Evolutionary conservation across 768 basidiomycete species (phyloP), one percentile per base, ranked within the genome.

Genomic region (Pulveroboletus ravenelii): DNA sequence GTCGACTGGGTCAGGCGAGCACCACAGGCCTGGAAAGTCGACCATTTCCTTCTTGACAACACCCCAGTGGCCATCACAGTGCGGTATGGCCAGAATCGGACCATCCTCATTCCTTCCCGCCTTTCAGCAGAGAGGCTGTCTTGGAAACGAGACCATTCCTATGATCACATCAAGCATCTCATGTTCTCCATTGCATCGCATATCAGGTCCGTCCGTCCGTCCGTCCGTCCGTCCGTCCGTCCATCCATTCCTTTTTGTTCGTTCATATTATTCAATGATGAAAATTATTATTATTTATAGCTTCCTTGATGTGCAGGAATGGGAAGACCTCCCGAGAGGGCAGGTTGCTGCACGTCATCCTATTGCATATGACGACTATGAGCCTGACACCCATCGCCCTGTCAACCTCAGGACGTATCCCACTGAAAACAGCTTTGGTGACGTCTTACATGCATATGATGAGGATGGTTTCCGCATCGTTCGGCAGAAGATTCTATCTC

Each of bases 121-220:
- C 3, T 10, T 31, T 2, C 17, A 1, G 15, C 36, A 1, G 45
- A 47, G 42, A 13, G 45, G 4, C 15, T 20, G 4, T 31, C 36
- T 5, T 50, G 45, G 50, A 51, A 51, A 10, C 15, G 15, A 0
- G 45, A 51, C 6, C 50, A 51, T 3, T 5, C 0, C 1, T 50
- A 45, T 5, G 30, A 50, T 0, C 50, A 50, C 30, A 47, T 51
- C 50, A 34, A 30, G 2, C 44, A 51, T 14, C 23, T 47, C 32
- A 27, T 39, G 0, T 51, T 51, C 18, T 51, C 45, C 2, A 6
- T 51, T 4, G 39, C 50, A 2, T 17, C 45, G 0, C 39, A 51
- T 39, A 23, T 51, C 32, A 38, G 37, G 37, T 38, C 7, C 1
- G 17, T 14, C n/a, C n/a, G n/a, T n/a, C n/a, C n/a, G n/a, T n/a